phyloP scores from a whole-genome alignment of 2,329 filamentous ascomycete species.

The Aspergillus sclerotialis region DNA sequence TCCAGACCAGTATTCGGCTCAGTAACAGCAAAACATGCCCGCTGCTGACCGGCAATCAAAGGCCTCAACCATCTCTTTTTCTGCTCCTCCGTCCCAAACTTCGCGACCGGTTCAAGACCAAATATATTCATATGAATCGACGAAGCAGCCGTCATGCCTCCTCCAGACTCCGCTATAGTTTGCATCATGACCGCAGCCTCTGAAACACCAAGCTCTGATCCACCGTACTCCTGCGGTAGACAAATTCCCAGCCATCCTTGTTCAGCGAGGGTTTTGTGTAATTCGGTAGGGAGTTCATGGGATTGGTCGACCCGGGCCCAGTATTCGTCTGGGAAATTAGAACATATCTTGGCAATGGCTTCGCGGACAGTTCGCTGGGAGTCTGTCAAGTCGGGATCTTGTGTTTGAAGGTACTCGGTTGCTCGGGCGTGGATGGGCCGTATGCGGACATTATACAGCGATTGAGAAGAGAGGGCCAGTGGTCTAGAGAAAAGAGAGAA shows the following conservation, averaged over 20 bases:
- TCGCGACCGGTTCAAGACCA: constrained; percentile 39
- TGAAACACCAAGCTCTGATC: constrained; percentile 35
- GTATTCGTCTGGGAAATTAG: constrained; percentile 36
- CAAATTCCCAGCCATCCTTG: constrained; percentile 42
- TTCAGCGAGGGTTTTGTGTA: constrained; percentile 33
- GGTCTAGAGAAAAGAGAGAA: not conserved
- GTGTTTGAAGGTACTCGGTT: constrained; percentile 14
- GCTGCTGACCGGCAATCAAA: constrained; percentile 33
- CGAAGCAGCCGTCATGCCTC: constrained; percentile 36
- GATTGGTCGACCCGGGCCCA: constrained; percentile 34
- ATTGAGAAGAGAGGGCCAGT: not conserved
- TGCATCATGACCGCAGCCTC: constrained; percentile 44
- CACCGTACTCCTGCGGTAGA: constrained; percentile 37
- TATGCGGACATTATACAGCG: not conserved
- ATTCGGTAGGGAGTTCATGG: constrained; percentile 34
- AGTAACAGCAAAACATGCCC: constrained; percentile 38
- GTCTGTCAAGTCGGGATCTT: constrained; percentile 12
- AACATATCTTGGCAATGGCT: constrained; percentile 38
- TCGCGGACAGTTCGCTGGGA: constrained; percentile 31
- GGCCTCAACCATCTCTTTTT: constrained; percentile 33
- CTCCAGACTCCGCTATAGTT: constrained; percentile 40
- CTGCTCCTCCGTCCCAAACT: constrained; percentile 39
- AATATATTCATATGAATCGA: constrained; percentile 46
- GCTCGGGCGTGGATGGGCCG: constrained; percentile 11
- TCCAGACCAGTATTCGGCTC: constrained; percentile 40